These are phyloP conservation scores for Colletotrichum paranaense DNA, from an alignment of 2,329 filamentous ascomycete species.

Conservation along the genomic window DNA sequence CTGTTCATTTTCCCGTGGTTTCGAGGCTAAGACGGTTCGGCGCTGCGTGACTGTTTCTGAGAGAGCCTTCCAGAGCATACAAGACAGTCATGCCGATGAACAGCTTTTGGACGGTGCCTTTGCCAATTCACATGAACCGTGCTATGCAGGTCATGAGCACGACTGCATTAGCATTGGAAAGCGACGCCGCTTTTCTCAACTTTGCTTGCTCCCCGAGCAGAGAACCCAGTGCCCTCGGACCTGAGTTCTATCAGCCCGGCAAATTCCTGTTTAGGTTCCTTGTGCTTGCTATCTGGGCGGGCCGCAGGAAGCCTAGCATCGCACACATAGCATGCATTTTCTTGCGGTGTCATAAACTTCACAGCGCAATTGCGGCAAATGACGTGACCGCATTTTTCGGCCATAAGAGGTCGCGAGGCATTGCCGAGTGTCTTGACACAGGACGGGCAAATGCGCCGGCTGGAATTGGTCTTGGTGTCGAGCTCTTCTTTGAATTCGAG, in stretches of 20 bases:
- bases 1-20: neutral
- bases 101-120: neutral
- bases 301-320: slow-evolving; percentile 77
- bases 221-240: slow-evolving; percentile 93
- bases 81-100: neutral
- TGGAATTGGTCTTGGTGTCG: slow-evolving; percentile 56
- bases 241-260: slow-evolving; percentile 83
- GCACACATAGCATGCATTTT: slow-evolving; percentile 85
- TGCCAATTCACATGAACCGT: neutral
- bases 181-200: slow-evolving; percentile 83
- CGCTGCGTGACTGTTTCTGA: neutral
- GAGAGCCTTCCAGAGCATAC: neutral
- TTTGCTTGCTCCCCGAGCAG: slow-evolving; percentile 84
- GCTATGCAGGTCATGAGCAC: neutral
- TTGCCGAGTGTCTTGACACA: slow-evolving; percentile 89
- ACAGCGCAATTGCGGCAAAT: slow-evolving; percentile 86
- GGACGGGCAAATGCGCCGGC: slow-evolving; percentile 75
- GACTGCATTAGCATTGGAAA: slow-evolving; percentile 77
- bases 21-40: neutral
- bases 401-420: slow-evolving; percentile 82
- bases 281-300: slow-evolving; percentile 54
- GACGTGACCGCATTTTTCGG: slow-evolving; percentile 92
- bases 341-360: slow-evolving; percentile 76
- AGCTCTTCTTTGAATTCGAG: slow-evolving; percentile 82
- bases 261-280: slow-evolving; percentile 63